A percentile compares a stretch with the other conserved stretches of the same genome.
Evolutionary conservation across 208 protist genomes (phyloP).

Genomic region (Trypanosoma platydactyli): DNA sequence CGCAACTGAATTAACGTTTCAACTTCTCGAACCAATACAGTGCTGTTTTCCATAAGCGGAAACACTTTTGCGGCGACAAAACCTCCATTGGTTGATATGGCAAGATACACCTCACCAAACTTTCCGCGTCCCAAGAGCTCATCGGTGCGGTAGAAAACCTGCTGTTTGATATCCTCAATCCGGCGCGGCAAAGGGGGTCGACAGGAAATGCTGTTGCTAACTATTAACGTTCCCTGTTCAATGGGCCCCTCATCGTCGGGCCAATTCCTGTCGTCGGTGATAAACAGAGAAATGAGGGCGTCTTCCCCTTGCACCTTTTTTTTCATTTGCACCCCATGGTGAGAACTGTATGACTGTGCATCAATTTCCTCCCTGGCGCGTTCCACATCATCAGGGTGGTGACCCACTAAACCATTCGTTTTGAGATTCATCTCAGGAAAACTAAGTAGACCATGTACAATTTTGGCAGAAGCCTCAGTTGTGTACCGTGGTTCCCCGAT

Average conservation of each 20-base stretch:
- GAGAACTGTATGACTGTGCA: not conserved
- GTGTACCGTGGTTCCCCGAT: too few species aligned
- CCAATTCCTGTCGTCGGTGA: not conserved
- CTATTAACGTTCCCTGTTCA: not conserved
- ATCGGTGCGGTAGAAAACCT: conserved; percentile 50
- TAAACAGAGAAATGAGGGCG: conserved; percentile 11
- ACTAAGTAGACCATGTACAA: too few species aligned
- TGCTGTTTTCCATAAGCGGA: conserved; percentile 17
- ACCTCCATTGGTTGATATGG: conserved; percentile 19
- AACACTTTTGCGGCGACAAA: conserved; percentile 29
- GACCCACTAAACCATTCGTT: not conserved
- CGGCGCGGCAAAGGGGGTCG: not conserved
- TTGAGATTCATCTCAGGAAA: too few species aligned
- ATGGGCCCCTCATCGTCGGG: not conserved
- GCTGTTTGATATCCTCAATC: conserved; percentile 40
- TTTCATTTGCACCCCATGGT: not conserved
- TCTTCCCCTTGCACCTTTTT: conserved; percentile 4
- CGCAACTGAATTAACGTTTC: conserved; percentile 34
- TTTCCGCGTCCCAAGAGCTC: conserved; percentile 50
- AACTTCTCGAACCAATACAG: conserved; percentile 37
- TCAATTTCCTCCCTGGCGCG: conserved; percentile 10
- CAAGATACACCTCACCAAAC: conserved; percentile 35
- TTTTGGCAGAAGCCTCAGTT: too few species aligned
- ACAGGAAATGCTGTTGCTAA: not conserved
- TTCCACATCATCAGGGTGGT: conserved; percentile 8